Evolutionary conservation across 768 basidiomycete species (phyloP), one percentile per base, ranked within the genome.

Genomic region (Lactarius quietus): DNA sequence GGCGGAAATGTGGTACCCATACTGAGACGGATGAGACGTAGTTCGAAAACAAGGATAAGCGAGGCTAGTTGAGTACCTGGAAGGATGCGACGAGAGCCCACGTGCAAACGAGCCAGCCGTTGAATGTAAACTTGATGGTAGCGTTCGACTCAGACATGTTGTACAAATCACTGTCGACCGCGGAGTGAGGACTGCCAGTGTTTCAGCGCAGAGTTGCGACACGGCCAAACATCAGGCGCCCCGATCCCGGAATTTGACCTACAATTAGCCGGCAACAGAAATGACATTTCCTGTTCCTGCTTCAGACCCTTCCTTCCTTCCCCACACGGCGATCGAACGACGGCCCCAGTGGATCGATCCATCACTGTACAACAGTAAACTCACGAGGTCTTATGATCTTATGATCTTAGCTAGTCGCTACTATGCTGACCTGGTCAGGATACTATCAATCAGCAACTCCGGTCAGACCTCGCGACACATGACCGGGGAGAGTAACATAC

Each of bases 1-100:
- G 18, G 88, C 88, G 1, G 93, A 91, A 48, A 94, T 92, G 74
- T 96, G 93, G 75, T 90, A 97, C n/a, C 94, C 95, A 77, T 92
- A 93, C 84, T 92, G 61, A 52, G 17, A 38, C 28, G 56, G 28
- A 35, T 66, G 36, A 61, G 59, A 31, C 29, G 52, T 38, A 53
- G 26, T 7, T 18, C 12, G 28, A 31, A 20, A 23, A 48, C 2
- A 28, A 26, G 9, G 7, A 45, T 33, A 6, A 20, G 31, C 26
- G 56, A 39, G 31, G 38, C 17, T 9, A 8, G 28, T 12, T 17
- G 67, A 73, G 64, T 69, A 76, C 81, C 77, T 79, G 78, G 72
- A 91, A 90, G 12, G 87, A 81, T 57, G 80, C 80, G 18, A 83
- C 67, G 54, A 90, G 82, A 15, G 90, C 77, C 90, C 90, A 92